Percentiles rank a stretch among this genome's conserved stretches.
Evolutionary conservation across 202 grass and related monocot genomes (phyloP).

Genomic region (Eragrostis tef): DNA sequence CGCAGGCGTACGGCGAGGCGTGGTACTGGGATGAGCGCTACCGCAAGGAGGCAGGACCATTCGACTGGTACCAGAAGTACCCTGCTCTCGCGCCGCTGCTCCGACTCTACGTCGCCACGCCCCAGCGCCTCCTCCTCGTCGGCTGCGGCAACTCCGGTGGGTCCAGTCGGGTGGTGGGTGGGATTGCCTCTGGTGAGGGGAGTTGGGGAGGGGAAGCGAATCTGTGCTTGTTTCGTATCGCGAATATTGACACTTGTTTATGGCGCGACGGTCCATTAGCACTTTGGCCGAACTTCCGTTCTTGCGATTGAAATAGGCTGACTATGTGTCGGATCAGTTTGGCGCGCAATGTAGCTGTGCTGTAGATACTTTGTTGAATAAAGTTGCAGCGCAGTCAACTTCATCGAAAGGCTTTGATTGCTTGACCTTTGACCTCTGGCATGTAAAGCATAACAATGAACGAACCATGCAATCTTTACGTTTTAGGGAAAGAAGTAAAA

Average conservation of each 20-base stretch:
- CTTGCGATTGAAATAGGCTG: neutral
- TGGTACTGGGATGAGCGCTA: slow-evolving; percentile 97
- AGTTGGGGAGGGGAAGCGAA: too few relatives aligned
- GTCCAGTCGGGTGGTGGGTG: neutral
- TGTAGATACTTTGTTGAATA: neutral
- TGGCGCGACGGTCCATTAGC: neutral
- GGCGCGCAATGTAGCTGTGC: slow-evolving; percentile 13
- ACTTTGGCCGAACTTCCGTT: neutral
- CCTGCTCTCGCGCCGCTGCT: slow-evolving; percentile 74
- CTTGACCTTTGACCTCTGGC: neutral
- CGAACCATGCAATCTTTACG: neutral
- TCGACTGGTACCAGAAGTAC: slow-evolving; percentile 99
- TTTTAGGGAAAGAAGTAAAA: neutral
- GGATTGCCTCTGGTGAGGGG: neutral
- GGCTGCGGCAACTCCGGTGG: slow-evolving; percentile 94
- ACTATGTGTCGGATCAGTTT: neutral
- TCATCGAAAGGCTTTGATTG: neutral
- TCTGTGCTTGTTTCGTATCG: neutral
- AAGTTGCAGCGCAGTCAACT: neutral
- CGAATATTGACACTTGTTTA: neutral
- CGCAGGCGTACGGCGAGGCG: slow-evolving; percentile 90
- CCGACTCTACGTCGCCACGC: slow-evolving; percentile 56
- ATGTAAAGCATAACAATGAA: neutral
- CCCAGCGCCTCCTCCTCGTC: slow-evolving; percentile 74
- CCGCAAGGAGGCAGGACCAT: slow-evolving; percentile 68